These are phyloP conservation scores for Mycena latifolia DNA, from an alignment of 768 basidiomycete genomes.

Conservation along the genomic window DNA sequence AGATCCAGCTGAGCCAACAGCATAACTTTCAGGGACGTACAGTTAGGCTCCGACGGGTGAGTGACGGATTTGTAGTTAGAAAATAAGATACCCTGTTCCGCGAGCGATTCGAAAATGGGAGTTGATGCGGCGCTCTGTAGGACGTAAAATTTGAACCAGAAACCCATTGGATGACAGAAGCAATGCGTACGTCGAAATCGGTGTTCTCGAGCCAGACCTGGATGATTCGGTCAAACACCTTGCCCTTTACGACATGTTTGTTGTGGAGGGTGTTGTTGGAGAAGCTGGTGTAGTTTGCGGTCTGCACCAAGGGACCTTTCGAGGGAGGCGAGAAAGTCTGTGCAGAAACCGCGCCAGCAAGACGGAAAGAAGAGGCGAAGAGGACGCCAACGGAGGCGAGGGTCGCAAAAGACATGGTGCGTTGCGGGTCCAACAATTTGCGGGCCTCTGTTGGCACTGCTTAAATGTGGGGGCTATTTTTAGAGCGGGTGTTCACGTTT, in stretches of 20 bases:
- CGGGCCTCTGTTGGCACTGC: too few relatives aligned
- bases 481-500: too few relatives aligned
- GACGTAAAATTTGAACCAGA: not conserved
- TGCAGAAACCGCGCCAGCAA: not conserved
- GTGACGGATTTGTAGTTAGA: slow-evolving; percentile 52
- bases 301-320: slow-evolving; percentile 28
- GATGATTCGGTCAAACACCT: slow-evolving; percentile 60
- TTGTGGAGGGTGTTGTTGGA: slow-evolving; percentile 59
- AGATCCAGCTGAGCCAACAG: not conserved
- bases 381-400: not conserved
- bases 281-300: slow-evolving; percentile 56
- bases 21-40: not conserved
- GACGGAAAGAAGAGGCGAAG: not conserved
- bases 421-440: not conserved
- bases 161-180: slow-evolving; percentile 22
- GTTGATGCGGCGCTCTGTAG: slow-evolving; percentile 13
- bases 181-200: slow-evolving; percentile 50
- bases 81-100: slow-evolving; percentile 34
- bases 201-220: slow-evolving; percentile 68
- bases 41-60: slow-evolving; percentile 67
- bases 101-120: slow-evolving; percentile 8
- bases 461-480: too few relatives aligned
- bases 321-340: slow-evolving; percentile 22
- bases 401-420: not conserved
- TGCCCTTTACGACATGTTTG: slow-evolving; percentile 50